Base-by-base conservation (phyloP, 495 filamentous ascomycete genomes). In the Aspergillus haitiensis region DNA sequence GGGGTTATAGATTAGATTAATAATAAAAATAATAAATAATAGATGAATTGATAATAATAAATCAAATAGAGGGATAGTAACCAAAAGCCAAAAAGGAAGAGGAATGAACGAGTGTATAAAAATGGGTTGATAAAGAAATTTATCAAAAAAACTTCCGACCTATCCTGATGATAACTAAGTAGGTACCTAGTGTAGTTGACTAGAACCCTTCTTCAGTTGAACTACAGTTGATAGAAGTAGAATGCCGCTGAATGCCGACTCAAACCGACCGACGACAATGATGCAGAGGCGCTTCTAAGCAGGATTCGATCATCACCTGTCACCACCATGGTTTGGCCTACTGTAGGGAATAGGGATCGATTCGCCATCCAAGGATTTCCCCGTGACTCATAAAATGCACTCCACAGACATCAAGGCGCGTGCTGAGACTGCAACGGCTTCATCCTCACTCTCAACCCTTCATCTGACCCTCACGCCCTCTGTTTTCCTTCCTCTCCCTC, bases 391-490 rank as follows among this genome's bases (percentile, higher is more conserved):
- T 58, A 21, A 54, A 27, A 51, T 53, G 33, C 35, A 54, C 60
- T 54, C 60, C 48, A 33, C 55, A n/a, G 51, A 18, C 31, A 40
- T 52, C 39, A 27, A 45, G 49, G 62, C 62, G 62, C 57, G 55
- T 64, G 53, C 62, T 64, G 53, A 64, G 53, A 60, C 56, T 18
- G 52, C n/a, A 52, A 37, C 35, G 55, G 59, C 52, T 55, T 59
- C 36, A 16, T 33, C 44, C 15, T 42, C 39, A 18, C 27, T 42
- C 11, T 48, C 31, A 55, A 49, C 33, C 46, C n/a, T 50, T 52
- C 32, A 31, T 60, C 40, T 52, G 37, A 21, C 11, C 51, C 52
- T 18, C 56, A 59, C 48, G 49, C 34, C 55, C 15, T 47, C n/a
- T 47, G n/a, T 18, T 15, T 47, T 18, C 4, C 10, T 47, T 47